phyloP scores from a whole-genome alignment of 2,329 filamentous ascomycete genomes.

The Xylariaceae sp. region DNA sequence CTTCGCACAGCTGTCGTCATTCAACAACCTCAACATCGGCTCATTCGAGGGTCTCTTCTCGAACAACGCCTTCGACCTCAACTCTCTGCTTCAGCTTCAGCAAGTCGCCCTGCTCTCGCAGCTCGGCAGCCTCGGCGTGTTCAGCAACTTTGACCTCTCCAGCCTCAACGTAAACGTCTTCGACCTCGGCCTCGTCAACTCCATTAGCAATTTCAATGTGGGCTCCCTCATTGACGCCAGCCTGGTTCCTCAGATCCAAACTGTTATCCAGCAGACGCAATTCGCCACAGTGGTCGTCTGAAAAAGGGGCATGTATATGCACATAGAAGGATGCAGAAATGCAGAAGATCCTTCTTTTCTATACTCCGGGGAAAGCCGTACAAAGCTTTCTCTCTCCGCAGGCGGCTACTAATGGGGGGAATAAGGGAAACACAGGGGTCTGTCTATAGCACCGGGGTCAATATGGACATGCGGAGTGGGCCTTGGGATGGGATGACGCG shows the following conservation, averaged over 20 bases:
- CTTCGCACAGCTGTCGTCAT: conserved; percentile 45
- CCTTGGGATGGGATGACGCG: not conserved
- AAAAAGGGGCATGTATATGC: not conserved
- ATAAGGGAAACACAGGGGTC: conserved; percentile 13
- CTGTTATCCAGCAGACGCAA: conserved; percentile 37
- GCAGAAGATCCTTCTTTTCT: conserved; percentile 1
- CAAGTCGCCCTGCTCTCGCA: conserved; percentile 40
- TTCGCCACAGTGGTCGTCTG: conserved; percentile 18
- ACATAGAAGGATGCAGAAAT: conserved; percentile 4
- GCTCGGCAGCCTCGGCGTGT: conserved; percentile 48
- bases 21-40: conserved; percentile 43
- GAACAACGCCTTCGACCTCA: conserved; percentile 55
- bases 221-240: conserved; percentile 39
- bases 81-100: conserved; percentile 51
- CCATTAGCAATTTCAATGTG: conserved; percentile 43
- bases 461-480: not conserved
- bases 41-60: conserved; percentile 48
- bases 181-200: conserved; percentile 48
- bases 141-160: conserved; percentile 54
- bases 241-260: conserved; percentile 42
- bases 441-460: conserved; percentile 7
- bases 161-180: conserved; percentile 50
- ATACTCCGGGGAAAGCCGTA: conserved; percentile 11
- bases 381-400: conserved; percentile 23
- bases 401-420: conserved; percentile 21